Evolutionary conservation across 129 eudicot species (phyloP).

Genomic region (Scalesia atractyloides): DNA sequence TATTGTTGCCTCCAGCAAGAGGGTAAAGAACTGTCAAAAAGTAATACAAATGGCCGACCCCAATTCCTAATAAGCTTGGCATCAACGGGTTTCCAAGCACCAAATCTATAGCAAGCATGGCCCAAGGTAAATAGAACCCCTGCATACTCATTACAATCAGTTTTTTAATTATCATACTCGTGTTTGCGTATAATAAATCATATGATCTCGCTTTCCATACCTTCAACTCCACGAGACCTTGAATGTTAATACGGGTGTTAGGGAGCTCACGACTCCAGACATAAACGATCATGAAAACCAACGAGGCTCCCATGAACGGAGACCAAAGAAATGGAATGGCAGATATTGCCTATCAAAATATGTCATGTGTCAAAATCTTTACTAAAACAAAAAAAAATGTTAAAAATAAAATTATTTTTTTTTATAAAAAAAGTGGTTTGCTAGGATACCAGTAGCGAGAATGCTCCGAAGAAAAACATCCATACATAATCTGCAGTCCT

Average conservation of each 20-base stretch:
- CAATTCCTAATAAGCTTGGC: conserved; percentile 52
- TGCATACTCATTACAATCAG: conserved; percentile 9
- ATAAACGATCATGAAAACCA: conserved; percentile 66
- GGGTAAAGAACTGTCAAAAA: conserved; percentile 64
- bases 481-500: conserved; percentile 69
- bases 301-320: conserved; percentile 50
- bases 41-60: conserved; percentile 66
- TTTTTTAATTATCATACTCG: neutral
- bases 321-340: conserved; percentile 49
- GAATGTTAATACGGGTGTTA: conserved; percentile 51
- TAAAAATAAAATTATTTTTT: neutral
- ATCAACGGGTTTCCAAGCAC: conserved; percentile 56
- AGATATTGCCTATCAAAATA: conserved; percentile 40
- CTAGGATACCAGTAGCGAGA: conserved; percentile 47
- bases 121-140: conserved; percentile 72
- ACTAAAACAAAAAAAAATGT: conserved; percentile 1
- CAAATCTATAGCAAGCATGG: conserved; percentile 49
- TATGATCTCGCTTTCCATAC: conserved; percentile 23
- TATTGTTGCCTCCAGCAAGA: conserved; percentile 46
- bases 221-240: conserved; percentile 60
- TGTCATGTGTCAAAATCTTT: neutral
- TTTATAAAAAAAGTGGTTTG: neutral
- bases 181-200: neutral
- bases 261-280: conserved; percentile 70
- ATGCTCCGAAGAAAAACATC: conserved; percentile 69